Evolutionary conservation across 2,329 filamentous ascomycete genomes (phyloP).

Genomic region (Plectosphaerella plurivora): DNA sequence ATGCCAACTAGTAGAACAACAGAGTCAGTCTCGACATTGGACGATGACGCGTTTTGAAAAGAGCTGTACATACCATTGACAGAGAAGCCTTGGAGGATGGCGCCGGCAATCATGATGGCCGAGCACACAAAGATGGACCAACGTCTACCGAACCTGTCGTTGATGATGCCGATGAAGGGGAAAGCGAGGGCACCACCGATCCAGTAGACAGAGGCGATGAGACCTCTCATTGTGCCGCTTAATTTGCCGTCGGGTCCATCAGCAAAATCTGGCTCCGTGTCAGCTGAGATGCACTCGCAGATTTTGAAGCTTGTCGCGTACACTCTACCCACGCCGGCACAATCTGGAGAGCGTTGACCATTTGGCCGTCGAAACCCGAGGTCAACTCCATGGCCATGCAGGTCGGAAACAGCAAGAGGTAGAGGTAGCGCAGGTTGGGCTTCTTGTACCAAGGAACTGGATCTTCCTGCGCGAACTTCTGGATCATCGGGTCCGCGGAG

Average conservation of each 20-base stretch:
- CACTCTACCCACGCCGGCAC: conserved; percentile 28
- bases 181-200: conserved; percentile 55
- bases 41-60: conserved; percentile 1
- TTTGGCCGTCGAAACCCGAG: conserved; percentile 37
- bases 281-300: neutral
- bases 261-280: conserved; percentile 1
- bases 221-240: conserved; percentile 39
- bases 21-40: conserved; percentile 1
- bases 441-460: conserved; percentile 50
- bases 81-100: conserved; percentile 48
- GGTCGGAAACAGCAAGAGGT: conserved; percentile 52
- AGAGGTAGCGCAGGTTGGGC: conserved; percentile 50
- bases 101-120: conserved; percentile 46
- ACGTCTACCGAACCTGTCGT: conserved; percentile 49
- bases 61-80: conserved; percentile 29
- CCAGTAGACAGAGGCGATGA: conserved; percentile 55
- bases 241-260: conserved; percentile 38
- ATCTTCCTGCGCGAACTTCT: conserved; percentile 23
- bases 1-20: conserved; percentile 29
- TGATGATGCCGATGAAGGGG: conserved; percentile 50
- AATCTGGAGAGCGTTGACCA: conserved; percentile 38
- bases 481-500: conserved; percentile 19
- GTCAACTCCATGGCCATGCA: conserved; percentile 56
- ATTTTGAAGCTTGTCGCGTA: conserved; percentile 23
- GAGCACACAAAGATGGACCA: conserved; percentile 51